Evolutionary conservation across 2,329 filamentous ascomycete species (phyloP), one percentile per base, ranked within the genome.

Genomic region (Verticillium klebahnii): DNA sequence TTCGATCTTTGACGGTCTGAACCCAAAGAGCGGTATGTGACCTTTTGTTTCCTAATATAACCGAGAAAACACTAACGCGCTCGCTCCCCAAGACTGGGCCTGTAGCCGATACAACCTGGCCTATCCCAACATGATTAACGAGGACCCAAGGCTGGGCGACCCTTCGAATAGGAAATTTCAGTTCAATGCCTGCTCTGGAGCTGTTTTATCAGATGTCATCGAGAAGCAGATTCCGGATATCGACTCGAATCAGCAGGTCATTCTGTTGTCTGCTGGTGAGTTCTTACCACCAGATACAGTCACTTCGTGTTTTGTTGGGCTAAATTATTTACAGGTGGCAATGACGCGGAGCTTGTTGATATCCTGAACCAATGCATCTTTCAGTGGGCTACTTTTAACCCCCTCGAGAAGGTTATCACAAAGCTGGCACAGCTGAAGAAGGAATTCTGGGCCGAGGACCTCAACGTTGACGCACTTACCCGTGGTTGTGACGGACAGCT

Each of bases 341-440:
- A 64, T 23, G 62, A 65, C 45, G 61, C 54, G n/a, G 60, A 67
- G 56, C 59, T 67, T 9, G 39, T 60, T 56, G 61, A 65, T 57
- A 64, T 67, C 55, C 55, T 67, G 25, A 67, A 67, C 55, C 65
- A 67, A 29, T 67, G 65, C 50, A 61, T 67, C 19, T 66, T 55
- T 54, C 60, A 65, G 32, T 61, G 56, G 58, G 59, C 56, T 11
- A 55, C 61, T 11, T 31, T 63, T 19, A 60, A 57, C n/a, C 31
- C 19, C 19, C 17, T 14, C 12, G 61, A 64, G 37, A 62, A 56
- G 32, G 17, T 39, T 2, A 56, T 62, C 17, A 54, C 58, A 11
- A 62, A 62, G 60, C 23, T 54, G 12, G 58, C 58, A n/a, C 60
- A 55, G 8, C 29, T 62, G 5, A 25, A 45, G 5, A 37, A 56